A percentile compares a stretch with the other conserved stretches of the same genome.
These are phyloP conservation scores for Eucalyptus guilfoylei DNA, from an alignment of 345 rosid genomes.

Conservation along the genomic window DNA sequence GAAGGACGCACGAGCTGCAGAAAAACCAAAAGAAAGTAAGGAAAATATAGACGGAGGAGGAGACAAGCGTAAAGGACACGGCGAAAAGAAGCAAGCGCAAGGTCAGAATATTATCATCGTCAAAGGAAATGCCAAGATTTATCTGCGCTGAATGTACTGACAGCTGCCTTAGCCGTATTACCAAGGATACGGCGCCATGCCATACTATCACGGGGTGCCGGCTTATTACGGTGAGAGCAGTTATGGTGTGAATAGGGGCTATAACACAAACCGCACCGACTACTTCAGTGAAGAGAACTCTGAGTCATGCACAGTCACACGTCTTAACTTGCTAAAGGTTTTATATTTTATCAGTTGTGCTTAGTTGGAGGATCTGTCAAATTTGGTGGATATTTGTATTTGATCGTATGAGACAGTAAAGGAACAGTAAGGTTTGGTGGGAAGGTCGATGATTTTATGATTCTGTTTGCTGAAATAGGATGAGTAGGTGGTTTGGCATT, in stretches of 20 bases:
- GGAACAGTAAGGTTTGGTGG: background rate
- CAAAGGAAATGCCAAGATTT: background rate
- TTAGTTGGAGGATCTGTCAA: background rate
- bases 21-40: too few relatives aligned
- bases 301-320: slow-evolving; percentile 1
- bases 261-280: background rate
- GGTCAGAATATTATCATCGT: background rate
- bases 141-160: background rate
- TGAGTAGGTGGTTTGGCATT: background rate
- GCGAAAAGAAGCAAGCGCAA: background rate
- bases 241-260: background rate
- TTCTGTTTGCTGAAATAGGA: background rate
- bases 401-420: background rate
- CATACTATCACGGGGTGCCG: slow-evolving; percentile 10
- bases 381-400: background rate
- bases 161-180: background rate
- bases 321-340: background rate
- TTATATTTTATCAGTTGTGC: background rate
- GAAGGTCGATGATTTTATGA: background rate
- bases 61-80: background rate
- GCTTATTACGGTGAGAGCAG: slow-evolving; percentile 1
- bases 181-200: background rate
- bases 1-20: too few relatives aligned
- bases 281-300: slow-evolving; percentile 11
- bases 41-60: background rate